Base-by-base conservation (phyloP, 345 rosid genomes). In the Eucalyptus fibrosa region DNA sequence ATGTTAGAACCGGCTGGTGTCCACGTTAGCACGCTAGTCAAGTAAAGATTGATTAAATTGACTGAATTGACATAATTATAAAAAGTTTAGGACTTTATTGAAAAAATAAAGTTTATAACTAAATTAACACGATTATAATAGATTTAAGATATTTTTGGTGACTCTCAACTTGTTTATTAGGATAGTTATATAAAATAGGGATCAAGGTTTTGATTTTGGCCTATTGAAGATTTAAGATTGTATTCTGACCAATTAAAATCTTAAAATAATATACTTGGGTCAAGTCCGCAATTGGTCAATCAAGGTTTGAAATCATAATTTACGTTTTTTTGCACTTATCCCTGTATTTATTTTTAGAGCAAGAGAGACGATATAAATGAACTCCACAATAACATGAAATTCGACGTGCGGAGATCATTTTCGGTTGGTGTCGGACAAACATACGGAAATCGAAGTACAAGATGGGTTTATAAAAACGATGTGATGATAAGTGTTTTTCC, bases 21-120 rank as follows among this genome's bases (percentile, higher is more conserved):
- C 1, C 3, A 51, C 1, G 8, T 51, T 3, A 51, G 8, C n/a
- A n/a, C 4, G 21, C 21, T 50, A 17, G 8, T 50, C 19, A 7
- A 7, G 1, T 17, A 3, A 50, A 50, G 3, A 50, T 50, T 17
- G 55, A 51, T 17, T 51, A 51, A 51, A 51, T 51, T 18, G 4
- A 51, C 4, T 7, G 7, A 51, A 51, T 0, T 51, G 1, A 51
- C 4, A 50, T 0, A 47, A 11, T 47, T 47, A 47, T 47, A 47
- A 47, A 47, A 47, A 11, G 5, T 47, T 47, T 0, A 50, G 4
- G 21, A 51, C 8, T 51, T 2, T 2, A 51, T 51, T 51, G 21
- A 51, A 2, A 51, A 51, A 51, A 51, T 7, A 51, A 51, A 51
- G 6, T 16, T 50, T 50, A 50, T 17, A 51, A 51, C 0, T 51